These are phyloP conservation scores for Roridomyces roridus DNA, from an alignment of 768 basidiomycete genomes.

Conservation along the genomic window DNA sequence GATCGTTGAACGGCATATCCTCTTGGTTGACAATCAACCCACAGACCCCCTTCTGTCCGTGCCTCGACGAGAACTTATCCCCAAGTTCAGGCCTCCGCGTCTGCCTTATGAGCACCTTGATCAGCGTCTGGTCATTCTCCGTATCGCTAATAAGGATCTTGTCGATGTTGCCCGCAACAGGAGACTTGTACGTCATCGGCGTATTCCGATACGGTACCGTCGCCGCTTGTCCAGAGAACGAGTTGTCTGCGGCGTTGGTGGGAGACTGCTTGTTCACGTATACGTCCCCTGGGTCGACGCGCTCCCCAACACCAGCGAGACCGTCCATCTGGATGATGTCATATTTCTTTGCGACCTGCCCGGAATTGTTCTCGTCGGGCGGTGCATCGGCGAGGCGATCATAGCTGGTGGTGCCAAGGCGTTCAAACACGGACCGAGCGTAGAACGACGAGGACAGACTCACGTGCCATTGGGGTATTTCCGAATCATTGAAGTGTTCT, in stretches of 20 bases:
- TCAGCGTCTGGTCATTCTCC: constrained; percentile 93
- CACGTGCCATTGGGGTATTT: constrained; percentile 98
- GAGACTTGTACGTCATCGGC: constrained; percentile 92
- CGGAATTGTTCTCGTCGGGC: constrained; percentile 69
- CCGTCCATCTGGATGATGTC: constrained; percentile 93
- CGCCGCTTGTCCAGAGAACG: constrained; percentile 83
- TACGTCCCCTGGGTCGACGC: constrained; percentile 90
- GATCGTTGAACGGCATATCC: constrained; percentile 99
- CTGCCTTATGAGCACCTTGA: constrained; percentile 97
- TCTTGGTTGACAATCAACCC: constrained; percentile 98
- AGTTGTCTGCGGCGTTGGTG: constrained; percentile 91
- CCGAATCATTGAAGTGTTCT: constrained; percentile 91
- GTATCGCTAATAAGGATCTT: constrained; percentile 98
- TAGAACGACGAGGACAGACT: constrained; percentile 43
- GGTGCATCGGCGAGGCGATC: constrained; percentile 96
- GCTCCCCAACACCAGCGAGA: constrained; percentile 92
- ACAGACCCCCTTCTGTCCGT: constrained; percentile 99
- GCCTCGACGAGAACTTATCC: constrained; percentile 97
- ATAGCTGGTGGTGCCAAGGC: constrained; percentile 53
- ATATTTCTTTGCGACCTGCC: constrained; percentile 81
- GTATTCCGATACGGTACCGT: constrained; percentile 90
- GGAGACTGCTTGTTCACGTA: constrained; percentile 98
- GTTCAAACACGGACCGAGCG: constrained; percentile 3
- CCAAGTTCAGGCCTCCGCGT: constrained; percentile 96
- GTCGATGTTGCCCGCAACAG: constrained; percentile 93